phyloP scores from a whole-genome alignment of 2,329 filamentous ascomycete species.

The Xylaria sp. region DNA sequence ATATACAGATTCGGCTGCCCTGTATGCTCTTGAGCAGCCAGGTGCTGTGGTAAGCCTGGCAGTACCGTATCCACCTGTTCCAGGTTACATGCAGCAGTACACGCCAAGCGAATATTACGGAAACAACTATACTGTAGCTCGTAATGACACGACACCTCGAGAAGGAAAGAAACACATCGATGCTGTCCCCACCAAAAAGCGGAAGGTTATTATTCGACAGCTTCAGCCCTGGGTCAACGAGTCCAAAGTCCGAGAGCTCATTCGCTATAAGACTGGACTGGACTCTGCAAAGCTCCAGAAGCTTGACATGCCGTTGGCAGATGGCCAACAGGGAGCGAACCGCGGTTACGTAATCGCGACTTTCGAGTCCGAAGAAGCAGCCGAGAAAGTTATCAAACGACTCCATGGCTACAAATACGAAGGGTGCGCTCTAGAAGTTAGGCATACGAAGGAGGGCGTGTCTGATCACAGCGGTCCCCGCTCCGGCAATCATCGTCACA shows the following conservation, averaged over 20 bases:
- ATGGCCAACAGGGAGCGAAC: conserved; percentile 39
- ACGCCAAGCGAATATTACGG: conserved; percentile 38
- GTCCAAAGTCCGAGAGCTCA: conserved; percentile 46
- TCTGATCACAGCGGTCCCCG: conserved; percentile 40
- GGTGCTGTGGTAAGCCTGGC: neutral
- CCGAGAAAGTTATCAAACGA: conserved; percentile 43
- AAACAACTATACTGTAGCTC: conserved; percentile 39
- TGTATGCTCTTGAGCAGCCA: conserved; percentile 26
- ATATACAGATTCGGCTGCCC: conserved; percentile 24
- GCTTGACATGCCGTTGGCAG: conserved; percentile 45
- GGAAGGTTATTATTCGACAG: conserved; percentile 50
- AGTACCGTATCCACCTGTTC: conserved; percentile 24
- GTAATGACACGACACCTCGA: conserved; percentile 19
- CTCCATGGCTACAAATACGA: conserved; percentile 46
- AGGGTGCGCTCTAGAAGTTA: conserved; percentile 43
- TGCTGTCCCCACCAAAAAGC: conserved; percentile 43
- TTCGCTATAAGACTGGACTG: conserved; percentile 45
- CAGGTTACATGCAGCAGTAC: conserved; percentile 37
- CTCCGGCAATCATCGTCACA: conserved; percentile 30
- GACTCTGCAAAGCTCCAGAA: conserved; percentile 44
- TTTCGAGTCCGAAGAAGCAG: conserved; percentile 45
- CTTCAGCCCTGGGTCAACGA: conserved; percentile 43
- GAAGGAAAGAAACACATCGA: conserved; percentile 20
- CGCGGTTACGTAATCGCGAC: conserved; percentile 48
- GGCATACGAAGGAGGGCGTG: conserved; percentile 47